Conservation (phyloP, 2,329 filamentous ascomycete genomes). For the Clarireedia monteithiana region DNA sequence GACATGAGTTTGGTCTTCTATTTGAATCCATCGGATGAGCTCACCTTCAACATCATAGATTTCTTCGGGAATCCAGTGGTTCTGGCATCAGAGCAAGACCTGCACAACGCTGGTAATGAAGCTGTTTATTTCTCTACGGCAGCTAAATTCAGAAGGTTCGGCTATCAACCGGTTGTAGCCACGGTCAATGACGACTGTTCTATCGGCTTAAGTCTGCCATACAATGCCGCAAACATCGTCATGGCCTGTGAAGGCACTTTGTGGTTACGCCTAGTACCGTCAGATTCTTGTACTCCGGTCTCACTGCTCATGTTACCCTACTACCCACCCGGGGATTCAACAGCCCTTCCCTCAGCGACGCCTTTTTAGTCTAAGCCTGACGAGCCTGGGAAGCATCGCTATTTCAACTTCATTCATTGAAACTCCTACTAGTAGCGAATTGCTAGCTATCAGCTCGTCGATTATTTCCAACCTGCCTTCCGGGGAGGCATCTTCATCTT, state of each 20-base stretch:
- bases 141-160: not conserved
- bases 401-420: conserved; percentile 1
- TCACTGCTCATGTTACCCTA: conserved; percentile 1
- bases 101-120: conserved; percentile 14
- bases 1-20: conserved; percentile 11
- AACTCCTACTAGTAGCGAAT: not conserved
- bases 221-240: conserved; percentile 9
- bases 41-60: conserved; percentile 12
- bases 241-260: conserved; percentile 3
- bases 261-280: not conserved
- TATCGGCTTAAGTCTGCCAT: conserved; percentile 11
- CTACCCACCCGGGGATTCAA: not conserved
- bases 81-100: conserved; percentile 14
- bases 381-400: conserved; percentile 4
- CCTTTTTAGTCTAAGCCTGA: conserved; percentile 9
- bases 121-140: conserved; percentile 13
- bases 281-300: not conserved
- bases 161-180: conserved; percentile 12
- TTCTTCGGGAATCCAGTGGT: conserved; percentile 9
- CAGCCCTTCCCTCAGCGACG: not conserved
- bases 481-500: not conserved
- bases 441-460: conserved; percentile 1
- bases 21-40: conserved; percentile 9
- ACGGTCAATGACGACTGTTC: conserved; percentile 11
- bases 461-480: conserved; percentile 2